Conservation (phyloP, 192 early-diverging fungal genomes). For the Backusella luteola region DNA sequence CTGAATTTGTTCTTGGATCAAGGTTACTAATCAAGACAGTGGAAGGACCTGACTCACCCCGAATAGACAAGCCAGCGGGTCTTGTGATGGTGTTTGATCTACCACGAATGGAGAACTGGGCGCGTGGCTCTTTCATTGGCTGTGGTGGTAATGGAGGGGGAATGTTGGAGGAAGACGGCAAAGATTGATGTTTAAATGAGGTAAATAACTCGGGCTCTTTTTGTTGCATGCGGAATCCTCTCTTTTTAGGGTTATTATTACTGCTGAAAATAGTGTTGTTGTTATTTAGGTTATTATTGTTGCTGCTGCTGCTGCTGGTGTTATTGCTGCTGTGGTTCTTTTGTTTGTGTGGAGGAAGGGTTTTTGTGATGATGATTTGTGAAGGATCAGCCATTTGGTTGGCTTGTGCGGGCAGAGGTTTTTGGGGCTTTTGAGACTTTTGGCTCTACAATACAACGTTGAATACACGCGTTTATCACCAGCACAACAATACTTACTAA, state of each 20-base stretch:
- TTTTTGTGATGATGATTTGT: constrained; percentile 29
- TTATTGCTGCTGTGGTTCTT: neutral
- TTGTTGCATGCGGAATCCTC: constrained; percentile 1
- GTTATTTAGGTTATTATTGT: neutral
- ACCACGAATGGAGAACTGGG: constrained; percentile 10
- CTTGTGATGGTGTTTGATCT: neutral
- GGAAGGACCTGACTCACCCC: constrained; percentile 50
- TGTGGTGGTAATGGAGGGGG: neutral
- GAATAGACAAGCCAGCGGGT: constrained; percentile 31
- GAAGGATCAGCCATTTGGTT: constrained; percentile 17
- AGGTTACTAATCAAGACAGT: constrained; percentile 47
- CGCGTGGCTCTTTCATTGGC: neutral
- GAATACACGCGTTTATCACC: neutral
- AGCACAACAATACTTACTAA: neutral
- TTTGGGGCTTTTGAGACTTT: neutral
- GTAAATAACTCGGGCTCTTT: neutral
- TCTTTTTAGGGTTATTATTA: neutral
- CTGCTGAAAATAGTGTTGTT: neutral
- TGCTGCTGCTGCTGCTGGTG: neutral
- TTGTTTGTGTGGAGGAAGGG: constrained; percentile 8
- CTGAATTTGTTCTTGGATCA: constrained; percentile 46
- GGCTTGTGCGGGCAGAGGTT: neutral
- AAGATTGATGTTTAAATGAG: neutral
- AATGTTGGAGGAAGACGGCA: neutral
- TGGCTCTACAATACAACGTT: neutral